Evolutionary conservation across 2,329 filamentous ascomycete species (phyloP).

Genomic region (Cladosporium cucumerinum): DNA sequence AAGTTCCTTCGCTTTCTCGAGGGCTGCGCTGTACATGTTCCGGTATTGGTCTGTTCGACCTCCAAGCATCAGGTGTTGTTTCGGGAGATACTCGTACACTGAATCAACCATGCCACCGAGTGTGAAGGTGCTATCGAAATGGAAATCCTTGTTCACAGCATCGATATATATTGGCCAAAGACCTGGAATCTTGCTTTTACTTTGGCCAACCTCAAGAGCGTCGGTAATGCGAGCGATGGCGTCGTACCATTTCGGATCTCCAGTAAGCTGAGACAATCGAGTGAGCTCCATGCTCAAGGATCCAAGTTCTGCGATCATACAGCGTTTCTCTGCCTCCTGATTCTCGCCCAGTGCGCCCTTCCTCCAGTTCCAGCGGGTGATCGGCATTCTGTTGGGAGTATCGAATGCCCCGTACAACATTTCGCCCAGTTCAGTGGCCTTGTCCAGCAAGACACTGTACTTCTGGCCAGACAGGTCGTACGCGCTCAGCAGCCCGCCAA

Average conservation of each 20-base stretch:
- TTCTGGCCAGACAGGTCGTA: slow-evolving; percentile 61
- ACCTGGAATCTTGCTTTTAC: slow-evolving; percentile 55
- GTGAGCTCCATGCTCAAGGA: slow-evolving; percentile 62
- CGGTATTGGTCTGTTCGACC: slow-evolving; percentile 36
- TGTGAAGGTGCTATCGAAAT: slow-evolving; percentile 29
- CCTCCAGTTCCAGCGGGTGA: slow-evolving; percentile 56
- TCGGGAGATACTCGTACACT: slow-evolving; percentile 35
- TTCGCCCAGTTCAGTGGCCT: slow-evolving; percentile 62
- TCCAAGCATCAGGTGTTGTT: slow-evolving; percentile 30
- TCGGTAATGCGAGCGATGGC: slow-evolving; percentile 57
- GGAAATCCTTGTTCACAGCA: slow-evolving; percentile 35
- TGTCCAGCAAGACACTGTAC: slow-evolving; percentile 54
- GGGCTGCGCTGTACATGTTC: slow-evolving; percentile 45
- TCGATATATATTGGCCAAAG: slow-evolving; percentile 60
- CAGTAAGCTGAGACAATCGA: slow-evolving; percentile 61
- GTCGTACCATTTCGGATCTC: slow-evolving; percentile 60
- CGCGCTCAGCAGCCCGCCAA: slow-evolving; percentile 66
- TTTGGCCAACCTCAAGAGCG: slow-evolving; percentile 54
- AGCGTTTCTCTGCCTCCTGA: slow-evolving; percentile 33
- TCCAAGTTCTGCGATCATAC: slow-evolving; percentile 53
- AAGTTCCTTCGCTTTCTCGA: slow-evolving; percentile 46
- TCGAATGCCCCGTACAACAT: slow-evolving; percentile 66
- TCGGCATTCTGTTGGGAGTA: slow-evolving; percentile 65
- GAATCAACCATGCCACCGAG: slow-evolving; percentile 36
- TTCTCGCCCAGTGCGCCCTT: slow-evolving; percentile 27